phyloP scores from a whole-genome alignment of 495 filamentous ascomycete genomes.

The Delitschia confertaspora region DNA sequence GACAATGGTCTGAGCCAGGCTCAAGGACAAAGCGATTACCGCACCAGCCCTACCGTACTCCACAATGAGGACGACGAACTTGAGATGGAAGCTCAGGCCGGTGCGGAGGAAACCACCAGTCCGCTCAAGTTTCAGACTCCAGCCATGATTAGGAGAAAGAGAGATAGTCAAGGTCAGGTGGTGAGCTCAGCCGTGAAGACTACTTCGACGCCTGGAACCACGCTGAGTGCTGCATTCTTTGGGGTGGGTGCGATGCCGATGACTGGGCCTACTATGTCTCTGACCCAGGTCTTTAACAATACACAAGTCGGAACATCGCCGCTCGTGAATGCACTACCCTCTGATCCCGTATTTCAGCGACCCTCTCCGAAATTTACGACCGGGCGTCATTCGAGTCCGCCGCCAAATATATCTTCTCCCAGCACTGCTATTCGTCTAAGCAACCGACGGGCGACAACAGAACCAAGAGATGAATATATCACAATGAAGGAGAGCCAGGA shows the following conservation, averaged over 20 bases:
- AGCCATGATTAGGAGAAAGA: slow-evolving; percentile 31
- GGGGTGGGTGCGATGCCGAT: slow-evolving; percentile 9
- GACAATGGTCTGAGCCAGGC: slow-evolving; percentile 7
- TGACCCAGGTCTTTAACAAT: slow-evolving; percentile 37
- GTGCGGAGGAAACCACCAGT: slow-evolving; percentile 11
- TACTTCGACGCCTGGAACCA: slow-evolving; percentile 30
- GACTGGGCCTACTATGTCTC: slow-evolving; percentile 24
- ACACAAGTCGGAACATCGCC: slow-evolving; percentile 38
- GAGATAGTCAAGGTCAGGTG: slow-evolving; percentile 29
- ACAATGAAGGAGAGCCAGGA: slow-evolving; percentile 36
- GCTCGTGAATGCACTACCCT: slow-evolving; percentile 26
- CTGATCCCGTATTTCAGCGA: slow-evolving; percentile 35
- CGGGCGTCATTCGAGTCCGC: slow-evolving; percentile 30
- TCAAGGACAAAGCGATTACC: slow-evolving; percentile 5
- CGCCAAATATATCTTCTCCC: slow-evolving; percentile 29
- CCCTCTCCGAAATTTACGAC: slow-evolving; percentile 36
- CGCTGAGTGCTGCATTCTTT: slow-evolving; percentile 28
- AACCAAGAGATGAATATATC: slow-evolving; percentile 33
- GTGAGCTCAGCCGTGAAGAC: slow-evolving; percentile 28
- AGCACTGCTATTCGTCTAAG: slow-evolving; percentile 17
- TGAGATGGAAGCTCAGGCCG: slow-evolving; percentile 6
- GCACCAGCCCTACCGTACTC: slow-evolving; percentile 17
- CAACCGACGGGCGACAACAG: slow-evolving; percentile 23
- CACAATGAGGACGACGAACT: slow-evolving; percentile 12
- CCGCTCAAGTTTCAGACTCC: slow-evolving; percentile 33